These are phyloP conservation scores for Mucor mucedo DNA, from an alignment of 371 early-diverging fungal species.

Conservation along the genomic window DNA sequence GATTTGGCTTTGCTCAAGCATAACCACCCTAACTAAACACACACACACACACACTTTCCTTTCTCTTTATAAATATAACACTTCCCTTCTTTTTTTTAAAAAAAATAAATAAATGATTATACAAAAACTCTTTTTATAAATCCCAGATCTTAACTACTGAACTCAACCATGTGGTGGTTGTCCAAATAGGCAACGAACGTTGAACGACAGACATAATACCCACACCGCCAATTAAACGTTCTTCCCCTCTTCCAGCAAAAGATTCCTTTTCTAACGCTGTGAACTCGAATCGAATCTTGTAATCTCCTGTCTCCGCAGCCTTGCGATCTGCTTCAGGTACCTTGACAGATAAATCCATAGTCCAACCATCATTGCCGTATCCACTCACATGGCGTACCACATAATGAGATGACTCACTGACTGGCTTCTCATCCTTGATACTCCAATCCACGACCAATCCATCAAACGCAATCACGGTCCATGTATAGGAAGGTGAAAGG, in stretches of 20 bases:
- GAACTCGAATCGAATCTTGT: constrained; percentile 55
- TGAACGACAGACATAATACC: constrained; percentile 59
- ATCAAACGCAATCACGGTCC: constrained; percentile 72
- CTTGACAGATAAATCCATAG: constrained; percentile 46
- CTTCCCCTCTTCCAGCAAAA: constrained; percentile 56
- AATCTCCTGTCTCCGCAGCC: constrained; percentile 41
- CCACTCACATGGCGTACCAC: constrained; percentile 72
- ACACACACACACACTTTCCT: background rate
- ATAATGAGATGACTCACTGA: constrained; percentile 48
- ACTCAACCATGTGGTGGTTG: constrained; percentile 65
- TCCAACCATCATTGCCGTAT: constrained; percentile 63
- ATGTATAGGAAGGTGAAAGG: constrained; percentile 64
- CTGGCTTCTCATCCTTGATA: constrained; percentile 54
- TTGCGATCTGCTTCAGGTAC: constrained; percentile 54
- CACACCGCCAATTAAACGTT: constrained; percentile 58
- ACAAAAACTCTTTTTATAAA: constrained; percentile 27
- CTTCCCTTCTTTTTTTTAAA: too few relatives aligned
- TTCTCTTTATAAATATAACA: too few relatives aligned
- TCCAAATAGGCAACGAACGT: constrained; percentile 63
- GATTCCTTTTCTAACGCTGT: constrained; percentile 63
- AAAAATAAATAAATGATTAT: background rate
- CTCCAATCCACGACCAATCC: constrained; percentile 69
- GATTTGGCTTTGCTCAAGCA: constrained; percentile 57
- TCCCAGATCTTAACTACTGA: constrained; percentile 57
- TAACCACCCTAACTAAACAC: constrained; percentile 9